These are phyloP conservation scores for Metarhizium robertsii DNA, from an alignment of 2,329 filamentous ascomycete genomes.

Conservation along the genomic window DNA sequence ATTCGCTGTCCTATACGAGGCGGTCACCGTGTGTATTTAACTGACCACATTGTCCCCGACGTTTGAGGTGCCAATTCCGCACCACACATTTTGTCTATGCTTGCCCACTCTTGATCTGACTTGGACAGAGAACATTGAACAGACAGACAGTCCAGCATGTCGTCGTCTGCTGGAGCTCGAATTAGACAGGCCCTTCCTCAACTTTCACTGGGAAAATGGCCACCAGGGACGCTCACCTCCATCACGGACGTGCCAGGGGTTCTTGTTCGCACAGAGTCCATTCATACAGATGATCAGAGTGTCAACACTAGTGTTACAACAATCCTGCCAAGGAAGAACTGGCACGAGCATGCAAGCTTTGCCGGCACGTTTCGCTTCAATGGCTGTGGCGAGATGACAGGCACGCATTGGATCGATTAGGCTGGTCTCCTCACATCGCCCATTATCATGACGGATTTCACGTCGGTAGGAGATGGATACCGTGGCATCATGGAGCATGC, in stretches of 20 bases:
- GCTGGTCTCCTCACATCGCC: constrained; percentile 50
- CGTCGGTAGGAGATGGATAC: constrained; percentile 43
- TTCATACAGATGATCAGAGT: constrained; percentile 21
- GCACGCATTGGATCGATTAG: constrained; percentile 52
- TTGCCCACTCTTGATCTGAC: too few relatives aligned
- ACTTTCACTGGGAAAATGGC: constrained; percentile 20
- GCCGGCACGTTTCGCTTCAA: constrained; percentile 51
- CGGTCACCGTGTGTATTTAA: too few relatives aligned
- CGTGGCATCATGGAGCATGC: constrained; percentile 49
- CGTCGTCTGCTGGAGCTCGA: neutral
- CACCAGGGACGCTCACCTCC: constrained; percentile 33
- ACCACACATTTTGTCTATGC: too few relatives aligned
- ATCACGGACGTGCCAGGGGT: constrained; percentile 42
- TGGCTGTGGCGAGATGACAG: constrained; percentile 53
- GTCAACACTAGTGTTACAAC: constrained; percentile 42
- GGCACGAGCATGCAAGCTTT: constrained; percentile 34
- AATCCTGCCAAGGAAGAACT: constrained; percentile 35
- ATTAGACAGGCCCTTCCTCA: constrained; percentile 35
- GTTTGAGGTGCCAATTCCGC: too few relatives aligned
- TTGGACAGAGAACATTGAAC: too few relatives aligned
- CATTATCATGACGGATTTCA: constrained; percentile 50
- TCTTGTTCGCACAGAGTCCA: constrained; percentile 34
- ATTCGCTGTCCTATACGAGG: too few relatives aligned
- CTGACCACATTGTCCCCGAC: too few relatives aligned
- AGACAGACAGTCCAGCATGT: neutral